Conservation (phyloP, 2,329 filamentous ascomycete genomes). For the Ophiostoma sp. region DNA sequence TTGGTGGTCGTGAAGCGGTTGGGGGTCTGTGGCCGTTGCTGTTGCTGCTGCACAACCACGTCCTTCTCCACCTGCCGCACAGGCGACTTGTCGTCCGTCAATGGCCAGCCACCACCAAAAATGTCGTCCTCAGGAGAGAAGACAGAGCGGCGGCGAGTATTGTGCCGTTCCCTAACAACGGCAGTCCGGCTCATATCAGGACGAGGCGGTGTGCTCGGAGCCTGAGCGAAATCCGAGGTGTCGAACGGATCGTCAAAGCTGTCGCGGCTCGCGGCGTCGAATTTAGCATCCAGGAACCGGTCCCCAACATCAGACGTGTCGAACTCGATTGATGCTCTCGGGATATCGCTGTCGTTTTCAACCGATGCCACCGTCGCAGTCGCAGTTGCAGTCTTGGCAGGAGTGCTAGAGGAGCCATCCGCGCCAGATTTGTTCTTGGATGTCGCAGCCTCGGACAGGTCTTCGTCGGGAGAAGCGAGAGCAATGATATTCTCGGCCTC, state of each 20-base stretch:
- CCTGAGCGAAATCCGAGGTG: conserved; percentile 36
- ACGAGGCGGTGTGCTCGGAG: conserved; percentile 8
- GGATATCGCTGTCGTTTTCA: conserved; percentile 35
- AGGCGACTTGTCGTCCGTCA: conserved; percentile 35
- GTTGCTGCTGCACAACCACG: conserved; percentile 35
- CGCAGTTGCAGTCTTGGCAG: background rate
- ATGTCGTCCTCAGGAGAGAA: conserved; percentile 68
- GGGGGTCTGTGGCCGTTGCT: conserved; percentile 44
- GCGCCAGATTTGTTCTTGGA: background rate
- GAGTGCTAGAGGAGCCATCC: background rate
- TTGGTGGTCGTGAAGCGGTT: conserved; percentile 35
- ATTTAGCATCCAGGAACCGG: conserved; percentile 48
- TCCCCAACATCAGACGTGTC: conserved; percentile 46
- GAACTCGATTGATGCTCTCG: conserved; percentile 41
- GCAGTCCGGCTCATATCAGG: conserved; percentile 51
- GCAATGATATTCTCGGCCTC: conserved; percentile 87
- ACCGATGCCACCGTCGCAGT: conserved; percentile 29
- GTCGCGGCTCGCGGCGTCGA: conserved; percentile 49
- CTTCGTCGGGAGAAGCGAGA: conserved; percentile 70
- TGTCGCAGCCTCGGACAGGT: conserved; percentile 38
- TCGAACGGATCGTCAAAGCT: conserved; percentile 47
- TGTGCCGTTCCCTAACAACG: conserved; percentile 55
- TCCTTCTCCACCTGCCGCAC: conserved; percentile 39
- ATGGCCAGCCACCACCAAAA: conserved; percentile 56
- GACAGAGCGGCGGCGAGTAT: conserved; percentile 58